phyloP scores from a whole-genome alignment of 345 rosid genomes.

The Salix exigua region DNA sequence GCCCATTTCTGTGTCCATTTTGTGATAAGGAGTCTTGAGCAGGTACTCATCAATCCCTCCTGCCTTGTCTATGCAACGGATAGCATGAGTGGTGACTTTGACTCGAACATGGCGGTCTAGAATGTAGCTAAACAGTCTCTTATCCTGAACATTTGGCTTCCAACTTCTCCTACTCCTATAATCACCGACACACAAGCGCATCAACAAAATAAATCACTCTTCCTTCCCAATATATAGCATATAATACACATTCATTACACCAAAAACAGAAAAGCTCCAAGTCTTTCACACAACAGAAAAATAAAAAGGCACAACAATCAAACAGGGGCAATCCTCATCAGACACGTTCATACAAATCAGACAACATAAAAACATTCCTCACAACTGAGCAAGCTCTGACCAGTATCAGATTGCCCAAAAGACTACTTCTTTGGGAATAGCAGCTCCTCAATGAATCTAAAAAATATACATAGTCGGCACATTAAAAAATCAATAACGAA shows the following conservation, averaged over 20 bases:
- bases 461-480: too few relatives aligned
- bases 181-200: slow-evolving; percentile 9
- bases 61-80: slow-evolving; percentile 95
- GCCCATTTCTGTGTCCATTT: slow-evolving; percentile 94
- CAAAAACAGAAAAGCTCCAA: background rate
- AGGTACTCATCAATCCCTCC: slow-evolving; percentile 98
- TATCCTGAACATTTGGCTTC: slow-evolving; percentile 94
- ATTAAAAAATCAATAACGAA: too few relatives aligned
- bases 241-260: background rate
- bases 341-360: background rate
- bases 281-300: background rate
- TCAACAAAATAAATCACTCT: background rate
- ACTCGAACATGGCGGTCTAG: slow-evolving; percentile 81
- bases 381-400: too few relatives aligned
- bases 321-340: too few relatives aligned
- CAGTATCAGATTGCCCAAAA: too few relatives aligned
- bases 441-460: too few relatives aligned
- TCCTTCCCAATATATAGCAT: slow-evolving; percentile 5
- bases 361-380: too few relatives aligned
- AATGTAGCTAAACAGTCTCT: slow-evolving; percentile 87
- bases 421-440: too few relatives aligned
- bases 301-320: background rate
- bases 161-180: slow-evolving; percentile 72
- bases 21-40: slow-evolving; percentile 85
- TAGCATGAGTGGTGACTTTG: slow-evolving; percentile 88